These are phyloP conservation scores for Penicillium desertorum DNA, from an alignment of 495 filamentous ascomycete genomes.

Conservation along the genomic window DNA sequence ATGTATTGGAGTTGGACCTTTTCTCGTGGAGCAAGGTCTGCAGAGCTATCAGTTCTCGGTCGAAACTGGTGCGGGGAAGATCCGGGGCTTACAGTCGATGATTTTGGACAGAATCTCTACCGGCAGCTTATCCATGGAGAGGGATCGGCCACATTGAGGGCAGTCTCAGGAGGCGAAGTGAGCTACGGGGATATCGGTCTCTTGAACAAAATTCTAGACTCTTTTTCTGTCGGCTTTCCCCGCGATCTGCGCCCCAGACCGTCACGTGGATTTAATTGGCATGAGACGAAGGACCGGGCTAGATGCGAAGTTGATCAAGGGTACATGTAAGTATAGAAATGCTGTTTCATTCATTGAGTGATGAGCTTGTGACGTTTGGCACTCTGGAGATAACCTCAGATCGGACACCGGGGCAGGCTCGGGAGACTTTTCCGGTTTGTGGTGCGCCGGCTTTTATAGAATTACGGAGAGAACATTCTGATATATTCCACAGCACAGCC, in stretches of 20 bases:
- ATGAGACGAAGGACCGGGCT: not conserved
- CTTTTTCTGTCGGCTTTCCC: constrained; percentile 10
- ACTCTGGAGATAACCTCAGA: not conserved
- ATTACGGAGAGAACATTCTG: not conserved
- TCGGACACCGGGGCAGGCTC: not conserved
- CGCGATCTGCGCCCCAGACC: constrained; percentile 24
- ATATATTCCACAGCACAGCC: not conserved
- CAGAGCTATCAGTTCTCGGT: constrained; percentile 20
- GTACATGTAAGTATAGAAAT: not conserved
- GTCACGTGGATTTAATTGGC: constrained; percentile 28
- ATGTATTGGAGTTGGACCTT: constrained; percentile 71
- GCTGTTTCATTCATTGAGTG: not conserved
- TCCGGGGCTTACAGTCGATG: constrained; percentile 60
- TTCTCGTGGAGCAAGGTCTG: constrained; percentile 68
- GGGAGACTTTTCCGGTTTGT: constrained; percentile 4
- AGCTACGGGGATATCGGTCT: constrained; percentile 13
- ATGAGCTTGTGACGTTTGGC: constrained; percentile 3
- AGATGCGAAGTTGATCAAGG: not conserved
- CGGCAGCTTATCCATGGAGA: constrained; percentile 64
- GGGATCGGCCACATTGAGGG: constrained; percentile 37
- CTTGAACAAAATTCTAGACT: constrained; percentile 19
- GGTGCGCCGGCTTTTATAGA: constrained; percentile 1
- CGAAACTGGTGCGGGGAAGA: constrained; percentile 29
- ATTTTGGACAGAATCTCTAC: constrained; percentile 76
- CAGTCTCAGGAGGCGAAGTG: constrained; percentile 17